Evolutionary conservation across 1,284 basidiomycete genomes (phyloP).

Genomic region (Trametes versicolor): DNA sequence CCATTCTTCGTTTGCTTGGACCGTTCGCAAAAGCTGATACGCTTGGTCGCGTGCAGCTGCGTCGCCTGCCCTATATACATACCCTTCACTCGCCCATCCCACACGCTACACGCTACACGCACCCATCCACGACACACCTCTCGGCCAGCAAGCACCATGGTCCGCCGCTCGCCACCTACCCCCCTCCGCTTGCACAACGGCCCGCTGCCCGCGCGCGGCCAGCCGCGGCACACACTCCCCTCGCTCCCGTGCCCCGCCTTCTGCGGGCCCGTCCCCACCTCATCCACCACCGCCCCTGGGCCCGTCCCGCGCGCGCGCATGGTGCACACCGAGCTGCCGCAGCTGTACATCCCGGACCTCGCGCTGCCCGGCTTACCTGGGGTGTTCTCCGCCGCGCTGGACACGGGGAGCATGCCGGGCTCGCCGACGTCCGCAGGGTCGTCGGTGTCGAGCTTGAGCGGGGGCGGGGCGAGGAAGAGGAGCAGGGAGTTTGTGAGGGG

Average conservation of each 20-base stretch:
- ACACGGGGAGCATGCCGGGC: constrained; percentile 33
- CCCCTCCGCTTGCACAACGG: constrained; percentile 44
- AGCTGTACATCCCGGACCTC: constrained; percentile 28
- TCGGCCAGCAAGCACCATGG: constrained; percentile 29
- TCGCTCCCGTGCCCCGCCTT: constrained; percentile 45
- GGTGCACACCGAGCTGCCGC: constrained; percentile 33
- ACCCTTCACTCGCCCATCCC: constrained; percentile 11
- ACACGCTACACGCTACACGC: constrained; percentile 3
- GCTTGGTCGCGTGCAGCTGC: constrained; percentile 20
- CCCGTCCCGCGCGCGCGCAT: constrained; percentile 39
- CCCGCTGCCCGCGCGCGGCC: constrained; percentile 41
- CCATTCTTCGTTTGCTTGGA: background rate
- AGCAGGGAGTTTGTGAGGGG: constrained; percentile 36
- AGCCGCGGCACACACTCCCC: constrained; percentile 45
- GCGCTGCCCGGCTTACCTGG: constrained; percentile 6
- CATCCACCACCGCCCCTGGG: constrained; percentile 17
- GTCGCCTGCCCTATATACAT: constrained; percentile 9
- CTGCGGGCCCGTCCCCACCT: constrained; percentile 30
- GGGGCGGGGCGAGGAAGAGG: constrained; percentile 23
- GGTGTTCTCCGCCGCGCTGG: constrained; percentile 6
- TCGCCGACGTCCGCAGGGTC: constrained; percentile 41
- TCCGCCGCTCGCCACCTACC: constrained; percentile 42
- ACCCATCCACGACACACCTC: background rate
- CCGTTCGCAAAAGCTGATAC: background rate
- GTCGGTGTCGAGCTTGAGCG: constrained; percentile 23